Evolutionary conservation across 805 yeast genomes (phyloP), one percentile per base, ranked within the genome.

Genomic region (Lachancea cidri): DNA sequence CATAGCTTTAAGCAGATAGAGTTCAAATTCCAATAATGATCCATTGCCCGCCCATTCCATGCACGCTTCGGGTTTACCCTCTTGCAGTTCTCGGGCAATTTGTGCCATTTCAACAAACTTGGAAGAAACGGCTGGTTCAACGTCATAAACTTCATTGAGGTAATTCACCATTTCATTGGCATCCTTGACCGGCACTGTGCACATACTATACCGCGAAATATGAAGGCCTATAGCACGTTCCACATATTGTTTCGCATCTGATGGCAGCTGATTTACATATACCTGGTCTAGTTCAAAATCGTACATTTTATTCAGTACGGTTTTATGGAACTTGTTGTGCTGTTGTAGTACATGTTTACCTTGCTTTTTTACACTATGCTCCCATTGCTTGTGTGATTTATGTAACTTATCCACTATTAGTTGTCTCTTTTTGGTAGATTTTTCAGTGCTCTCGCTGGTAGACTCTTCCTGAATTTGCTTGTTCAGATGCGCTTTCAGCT

Each of bases 211-310:
- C n/a, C 79, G 60, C 8, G 71, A 55, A 16, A 76, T 54, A 49
- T 76, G 79, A 42, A 67, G 59, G 16, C 67, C 66, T 7, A 76
- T 63, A 1, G 77, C 76, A 14, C 57, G 55, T 25, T 70, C 64
- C 16, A 74, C 60, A 27, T 57, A 46, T 7, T 45, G 38, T 40
- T 50, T 49, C 16, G 50, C 45, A 16, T 42, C 47, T 4, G 51
- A 43, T 2, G 58, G 52, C 25, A 67, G 46, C 34, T 55, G 58
- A 38, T 66, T 58, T n/a, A 58, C 49, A 36, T 66, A 66, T 8
- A 63, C 62, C 24, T 59, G 55, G 35, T 60, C 64, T 7, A 66
- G 38, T 8, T 62, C 59, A 39, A 58, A 56, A 8, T 60, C 66
- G 35, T 58, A 55, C 24, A 64, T 42, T 38, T 55, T 58, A n/a